Percentiles rank a stretch among this genome's conserved stretches.
These are phyloP conservation scores for Saccharomycopsis schoenii DNA, from an alignment of 805 yeast genomes.

Conservation along the genomic window DNA sequence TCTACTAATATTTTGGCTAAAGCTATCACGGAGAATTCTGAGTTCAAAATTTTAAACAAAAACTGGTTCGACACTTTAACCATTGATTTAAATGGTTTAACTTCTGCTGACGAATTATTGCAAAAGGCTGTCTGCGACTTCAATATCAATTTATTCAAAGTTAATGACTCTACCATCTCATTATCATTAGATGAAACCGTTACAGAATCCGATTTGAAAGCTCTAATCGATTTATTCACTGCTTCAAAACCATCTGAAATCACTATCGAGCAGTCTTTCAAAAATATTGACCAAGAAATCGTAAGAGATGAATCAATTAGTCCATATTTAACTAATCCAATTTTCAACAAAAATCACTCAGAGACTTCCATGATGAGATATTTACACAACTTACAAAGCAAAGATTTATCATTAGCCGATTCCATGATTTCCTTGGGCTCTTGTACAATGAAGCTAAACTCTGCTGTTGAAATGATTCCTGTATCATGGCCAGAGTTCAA, in stretches of 20 bases:
- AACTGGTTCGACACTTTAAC: constrained; percentile 86
- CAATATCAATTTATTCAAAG: constrained; percentile 71
- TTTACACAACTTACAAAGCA: constrained; percentile 71
- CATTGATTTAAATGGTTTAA: constrained; percentile 38
- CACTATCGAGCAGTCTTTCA: background rate
- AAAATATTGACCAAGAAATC: constrained; percentile 22
- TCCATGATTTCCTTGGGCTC: constrained; percentile 97
- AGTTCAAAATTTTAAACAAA: constrained; percentile 44
- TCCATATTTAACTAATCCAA: constrained; percentile 48
- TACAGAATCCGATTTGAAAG: constrained; percentile 46
- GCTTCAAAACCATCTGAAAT: constrained; percentile 22
- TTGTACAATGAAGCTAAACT: constrained; percentile 95
- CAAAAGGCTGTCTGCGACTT: constrained; percentile 45
- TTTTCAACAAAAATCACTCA: constrained; percentile 80
- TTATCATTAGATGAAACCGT: constrained; percentile 90
- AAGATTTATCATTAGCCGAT: constrained; percentile 87
- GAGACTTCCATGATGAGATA: constrained; percentile 94
- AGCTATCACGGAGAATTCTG: constrained; percentile 32
- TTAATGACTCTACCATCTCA: constrained; percentile 50
- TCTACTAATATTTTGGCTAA: constrained; percentile 63
- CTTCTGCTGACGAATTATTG: constrained; percentile 47
- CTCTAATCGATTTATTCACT: constrained; percentile 54
- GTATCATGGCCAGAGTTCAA: constrained; percentile 91
- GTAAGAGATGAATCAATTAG: constrained; percentile 19
- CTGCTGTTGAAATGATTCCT: constrained; percentile 92